Conservation (phyloP, 2,329 filamentous ascomycete species). For the Plectosphaerella sp. region DNA sequence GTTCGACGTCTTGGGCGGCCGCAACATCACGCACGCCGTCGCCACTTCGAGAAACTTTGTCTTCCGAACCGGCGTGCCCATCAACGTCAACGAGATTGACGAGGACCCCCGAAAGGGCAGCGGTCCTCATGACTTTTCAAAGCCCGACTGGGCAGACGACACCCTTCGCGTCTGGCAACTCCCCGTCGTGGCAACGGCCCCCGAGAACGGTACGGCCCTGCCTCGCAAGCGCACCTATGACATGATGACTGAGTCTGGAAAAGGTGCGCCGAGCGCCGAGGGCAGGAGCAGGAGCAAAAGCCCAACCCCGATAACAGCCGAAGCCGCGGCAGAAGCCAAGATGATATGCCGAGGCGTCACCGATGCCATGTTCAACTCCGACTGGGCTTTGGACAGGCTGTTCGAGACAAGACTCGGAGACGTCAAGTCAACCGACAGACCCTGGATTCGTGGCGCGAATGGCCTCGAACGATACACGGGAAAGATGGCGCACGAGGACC, state of each 20-base stretch:
- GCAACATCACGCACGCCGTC: slow-evolving; percentile 74
- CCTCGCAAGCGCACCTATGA: slow-evolving; percentile 34
- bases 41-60: slow-evolving; percentile 83
- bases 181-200: slow-evolving; percentile 36
- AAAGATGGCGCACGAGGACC: slow-evolving; percentile 47
- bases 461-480: slow-evolving; percentile 67
- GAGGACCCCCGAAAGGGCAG: slow-evolving; percentile 30
- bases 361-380: slow-evolving; percentile 24
- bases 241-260: slow-evolving; percentile 4
- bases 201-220: slow-evolving; percentile 4
- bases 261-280: not conserved
- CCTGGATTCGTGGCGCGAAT: slow-evolving; percentile 65
- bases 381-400: slow-evolving; percentile 68
- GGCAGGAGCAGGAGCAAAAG: not conserved
- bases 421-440: slow-evolving; percentile 61
- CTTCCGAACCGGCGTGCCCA: slow-evolving; percentile 74
- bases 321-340: slow-evolving; percentile 6
- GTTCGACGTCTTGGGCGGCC: slow-evolving; percentile 63
- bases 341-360: slow-evolving; percentile 21
- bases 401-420: slow-evolving; percentile 61
- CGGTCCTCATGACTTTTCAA: slow-evolving; percentile 35
- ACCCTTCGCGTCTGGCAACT: slow-evolving; percentile 84
- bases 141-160: slow-evolving; percentile 70
- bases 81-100: slow-evolving; percentile 66
- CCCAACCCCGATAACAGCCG: too few species aligned